Evolutionary conservation across 495 filamentous ascomycete genomes (phyloP).

Genomic region (Daldinia concentrica): DNA sequence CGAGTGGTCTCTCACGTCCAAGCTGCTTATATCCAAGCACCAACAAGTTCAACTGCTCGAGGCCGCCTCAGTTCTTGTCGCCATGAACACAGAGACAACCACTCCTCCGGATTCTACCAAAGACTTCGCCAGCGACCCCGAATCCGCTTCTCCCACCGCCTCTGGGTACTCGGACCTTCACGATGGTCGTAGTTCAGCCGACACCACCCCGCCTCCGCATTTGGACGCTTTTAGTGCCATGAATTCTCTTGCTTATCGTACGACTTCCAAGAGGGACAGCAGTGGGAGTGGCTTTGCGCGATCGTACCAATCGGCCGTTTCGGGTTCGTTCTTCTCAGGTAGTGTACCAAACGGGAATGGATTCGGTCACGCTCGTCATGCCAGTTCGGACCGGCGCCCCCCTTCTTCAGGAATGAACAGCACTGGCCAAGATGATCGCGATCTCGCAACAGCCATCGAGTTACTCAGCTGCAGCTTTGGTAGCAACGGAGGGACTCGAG

Average conservation of each 20-base stretch:
- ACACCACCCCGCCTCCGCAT: slow-evolving; percentile 76
- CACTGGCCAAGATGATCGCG: slow-evolving; percentile 75
- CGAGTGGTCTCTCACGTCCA: slow-evolving; percentile 97
- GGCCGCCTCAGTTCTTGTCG: slow-evolving; percentile 91
- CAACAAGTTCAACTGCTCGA: slow-evolving; percentile 98
- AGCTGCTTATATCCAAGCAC: slow-evolving; percentile 98
- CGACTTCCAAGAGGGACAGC: slow-evolving; percentile 67
- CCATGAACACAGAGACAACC: slow-evolving; percentile 75
- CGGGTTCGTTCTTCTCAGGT: slow-evolving; percentile 60
- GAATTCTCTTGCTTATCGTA: slow-evolving; percentile 57
- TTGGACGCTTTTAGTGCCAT: slow-evolving; percentile 54
- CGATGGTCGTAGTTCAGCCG: slow-evolving; percentile 73
- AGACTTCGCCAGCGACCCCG: slow-evolving; percentile 77
- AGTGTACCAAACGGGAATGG: slow-evolving; percentile 58
- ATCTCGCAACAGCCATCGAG: slow-evolving; percentile 89
- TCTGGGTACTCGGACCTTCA: slow-evolving; percentile 79
- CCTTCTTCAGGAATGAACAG: slow-evolving; percentile 68
- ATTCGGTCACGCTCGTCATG: slow-evolving; percentile 65
- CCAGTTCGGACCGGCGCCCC: slow-evolving; percentile 66
- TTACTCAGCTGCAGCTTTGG: slow-evolving; percentile 90
- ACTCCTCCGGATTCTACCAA: slow-evolving; percentile 68
- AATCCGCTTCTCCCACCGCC: slow-evolving; percentile 80
- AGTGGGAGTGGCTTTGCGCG: slow-evolving; percentile 78
- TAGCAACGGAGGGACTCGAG: slow-evolving; percentile 69
- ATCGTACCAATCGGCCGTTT: slow-evolving; percentile 82